A percentile compares a stretch with the other conserved stretches of the same genome.
phyloP scores from a whole-genome alignment of 805 yeast genomes.

The Yarrowia sp. region DNA sequence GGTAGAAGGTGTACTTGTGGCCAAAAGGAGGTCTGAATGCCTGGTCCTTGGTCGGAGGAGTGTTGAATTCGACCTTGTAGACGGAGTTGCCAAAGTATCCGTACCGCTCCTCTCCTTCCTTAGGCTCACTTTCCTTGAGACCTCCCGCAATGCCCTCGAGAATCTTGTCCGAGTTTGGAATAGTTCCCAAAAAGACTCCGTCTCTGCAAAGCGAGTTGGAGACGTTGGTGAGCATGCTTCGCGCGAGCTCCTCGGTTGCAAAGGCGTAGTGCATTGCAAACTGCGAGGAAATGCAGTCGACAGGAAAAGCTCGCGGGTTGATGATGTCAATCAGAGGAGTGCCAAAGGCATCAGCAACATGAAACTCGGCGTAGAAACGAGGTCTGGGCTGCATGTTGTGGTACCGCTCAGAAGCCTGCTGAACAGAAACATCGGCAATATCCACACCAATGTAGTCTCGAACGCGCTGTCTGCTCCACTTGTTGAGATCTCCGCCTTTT shows the following conservation, averaged over 20 bases:
- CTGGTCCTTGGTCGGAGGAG: conserved; percentile 73
- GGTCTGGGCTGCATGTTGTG: conserved; percentile 48
- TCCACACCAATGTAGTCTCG: conserved; percentile 86
- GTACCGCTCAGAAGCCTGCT: conserved; percentile 79
- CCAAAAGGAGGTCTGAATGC: conserved; percentile 77
- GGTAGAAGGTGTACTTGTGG: conserved; percentile 72
- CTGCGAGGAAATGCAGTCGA: conserved; percentile 85
- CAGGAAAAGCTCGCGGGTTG: conserved; percentile 73
- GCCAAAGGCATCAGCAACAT: conserved; percentile 90
- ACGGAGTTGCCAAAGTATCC: conserved; percentile 75
- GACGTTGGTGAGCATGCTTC: conserved; percentile 69
- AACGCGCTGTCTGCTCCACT: conserved; percentile 74
- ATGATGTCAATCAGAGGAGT: conserved; percentile 65
- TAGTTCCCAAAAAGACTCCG: conserved; percentile 89
- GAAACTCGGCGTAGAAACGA: conserved; percentile 76
- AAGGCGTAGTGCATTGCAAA: conserved; percentile 95
- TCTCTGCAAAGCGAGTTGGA: conserved; percentile 73
- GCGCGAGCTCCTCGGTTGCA: conserved; percentile 76
- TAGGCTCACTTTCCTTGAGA: conserved; percentile 46
- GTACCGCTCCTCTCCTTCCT: conserved; percentile 49
- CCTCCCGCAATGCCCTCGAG: conserved; percentile 47
- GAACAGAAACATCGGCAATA: conserved; percentile 81
- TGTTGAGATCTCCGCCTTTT: conserved; percentile 94
- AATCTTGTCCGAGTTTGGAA: conserved; percentile 86
- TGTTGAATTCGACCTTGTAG: conserved; percentile 77